phyloP scores from a whole-genome alignment of 805 yeast genomes.

The Saccharomycopsis fermentans region DNA sequence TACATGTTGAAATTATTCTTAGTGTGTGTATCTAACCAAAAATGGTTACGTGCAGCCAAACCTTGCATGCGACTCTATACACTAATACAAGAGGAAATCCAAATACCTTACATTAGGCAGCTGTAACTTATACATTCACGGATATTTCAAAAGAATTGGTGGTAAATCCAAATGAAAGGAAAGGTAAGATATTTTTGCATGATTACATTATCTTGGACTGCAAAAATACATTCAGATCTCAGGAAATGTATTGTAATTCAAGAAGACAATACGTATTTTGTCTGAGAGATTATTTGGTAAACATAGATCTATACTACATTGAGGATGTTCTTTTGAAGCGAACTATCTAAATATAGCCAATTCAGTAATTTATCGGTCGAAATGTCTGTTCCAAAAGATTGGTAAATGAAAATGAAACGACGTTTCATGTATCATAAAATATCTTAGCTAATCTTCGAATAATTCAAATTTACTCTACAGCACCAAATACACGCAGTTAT shows the following conservation, averaged over 20 bases:
- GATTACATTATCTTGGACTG: not conserved
- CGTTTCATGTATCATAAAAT: too few relatives aligned
- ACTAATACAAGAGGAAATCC: too few relatives aligned
- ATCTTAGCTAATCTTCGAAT: too few relatives aligned
- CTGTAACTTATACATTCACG: not conserved
- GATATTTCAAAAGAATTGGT: not conserved
- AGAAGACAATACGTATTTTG: too few relatives aligned
- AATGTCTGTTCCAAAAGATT: too few relatives aligned
- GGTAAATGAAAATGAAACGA: too few relatives aligned
- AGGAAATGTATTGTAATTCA: not conserved
- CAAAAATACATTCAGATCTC: not conserved
- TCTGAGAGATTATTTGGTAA: too few relatives aligned
- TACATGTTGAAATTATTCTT: not conserved
- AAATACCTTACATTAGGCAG: not conserved
- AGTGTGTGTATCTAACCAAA: not conserved
- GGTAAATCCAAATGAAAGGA: conserved; percentile 1
- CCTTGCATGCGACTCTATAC: not conserved
- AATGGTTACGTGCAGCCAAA: not conserved
- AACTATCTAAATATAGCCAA: not conserved
- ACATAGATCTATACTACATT: too few relatives aligned
- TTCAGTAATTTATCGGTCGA: not conserved
- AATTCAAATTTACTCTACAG: too few relatives aligned
- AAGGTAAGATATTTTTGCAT: not conserved
- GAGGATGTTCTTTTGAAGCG: not conserved
- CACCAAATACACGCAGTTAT: too few relatives aligned